These are phyloP conservation scores for Exophiala spinifera DNA, from an alignment of 2,329 filamentous ascomycete genomes.

Conservation along the genomic window DNA sequence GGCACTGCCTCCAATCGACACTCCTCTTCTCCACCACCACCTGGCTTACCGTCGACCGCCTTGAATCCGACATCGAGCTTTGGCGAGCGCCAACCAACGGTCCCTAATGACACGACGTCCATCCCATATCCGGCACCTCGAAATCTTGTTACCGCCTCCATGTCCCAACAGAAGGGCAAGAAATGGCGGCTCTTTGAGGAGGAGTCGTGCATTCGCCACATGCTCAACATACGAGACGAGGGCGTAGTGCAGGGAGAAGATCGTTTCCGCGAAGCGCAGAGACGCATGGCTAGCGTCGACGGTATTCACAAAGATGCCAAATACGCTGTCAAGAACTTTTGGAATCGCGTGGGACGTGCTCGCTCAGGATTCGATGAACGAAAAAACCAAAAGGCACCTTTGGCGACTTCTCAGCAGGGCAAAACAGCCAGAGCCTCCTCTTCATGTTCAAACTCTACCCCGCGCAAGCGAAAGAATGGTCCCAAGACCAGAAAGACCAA, in stretches of 20 bases:
- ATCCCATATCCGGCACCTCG: constrained; percentile 22
- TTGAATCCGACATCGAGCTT: background rate
- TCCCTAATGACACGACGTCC: background rate
- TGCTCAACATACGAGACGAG: constrained; percentile 22
- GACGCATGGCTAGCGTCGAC: constrained; percentile 15
- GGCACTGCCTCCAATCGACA: background rate
- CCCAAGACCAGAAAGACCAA: background rate
- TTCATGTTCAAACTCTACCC: background rate
- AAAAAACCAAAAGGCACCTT: constrained; percentile 19
- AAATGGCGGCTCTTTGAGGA: constrained; percentile 23
- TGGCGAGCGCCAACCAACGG: background rate
- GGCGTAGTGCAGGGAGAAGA: constrained; percentile 17
- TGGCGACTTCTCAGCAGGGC: constrained; percentile 21
- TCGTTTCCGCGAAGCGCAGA: constrained; percentile 21
- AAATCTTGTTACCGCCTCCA: constrained; percentile 14
- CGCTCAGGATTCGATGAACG: constrained; percentile 24
- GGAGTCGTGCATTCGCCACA: constrained; percentile 25
- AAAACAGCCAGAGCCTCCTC: background rate
- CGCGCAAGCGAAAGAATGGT: background rate
- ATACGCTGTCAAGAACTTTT: constrained; percentile 27
- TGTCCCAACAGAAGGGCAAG: constrained; percentile 1
- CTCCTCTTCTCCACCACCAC: background rate
- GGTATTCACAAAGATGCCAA: constrained; percentile 6
- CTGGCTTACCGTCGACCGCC: background rate
- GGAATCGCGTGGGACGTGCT: constrained; percentile 25